phyloP scores from a whole-genome alignment of 345 rosid genomes.

The Rhizophora apiculata region DNA sequence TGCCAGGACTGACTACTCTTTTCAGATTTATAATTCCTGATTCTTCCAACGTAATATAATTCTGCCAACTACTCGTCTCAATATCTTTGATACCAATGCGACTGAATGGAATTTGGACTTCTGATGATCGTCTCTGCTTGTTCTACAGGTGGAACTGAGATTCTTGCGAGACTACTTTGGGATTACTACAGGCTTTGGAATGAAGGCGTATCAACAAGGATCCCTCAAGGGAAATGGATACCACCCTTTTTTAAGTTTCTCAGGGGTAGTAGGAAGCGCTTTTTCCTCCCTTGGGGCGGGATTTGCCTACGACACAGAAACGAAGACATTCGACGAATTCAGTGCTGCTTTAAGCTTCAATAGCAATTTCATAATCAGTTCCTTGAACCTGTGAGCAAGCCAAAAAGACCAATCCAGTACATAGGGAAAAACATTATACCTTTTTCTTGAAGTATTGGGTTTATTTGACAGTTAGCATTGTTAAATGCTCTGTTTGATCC shows the following conservation, averaged over 20 bases:
- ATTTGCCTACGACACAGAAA: slow-evolving; percentile 29
- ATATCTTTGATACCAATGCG: background rate
- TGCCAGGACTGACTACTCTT: slow-evolving; percentile 45
- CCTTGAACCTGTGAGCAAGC: slow-evolving; percentile 48
- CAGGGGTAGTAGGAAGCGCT: slow-evolving; percentile 40
- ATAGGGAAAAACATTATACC: background rate
- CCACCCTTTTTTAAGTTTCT: slow-evolving; percentile 36
- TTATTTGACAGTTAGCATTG: background rate
- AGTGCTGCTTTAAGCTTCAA: slow-evolving; percentile 46
- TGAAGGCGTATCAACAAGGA: slow-evolving; percentile 25
- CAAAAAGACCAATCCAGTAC: background rate
- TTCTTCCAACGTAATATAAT: slow-evolving; percentile 35
- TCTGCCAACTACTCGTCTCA: background rate
- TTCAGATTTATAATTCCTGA: slow-evolving; percentile 43
- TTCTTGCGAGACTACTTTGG: slow-evolving; percentile 41
- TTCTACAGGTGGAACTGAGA: slow-evolving; percentile 41
- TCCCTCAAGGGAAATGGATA: slow-evolving; percentile 22
- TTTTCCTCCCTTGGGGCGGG: slow-evolving; percentile 41
- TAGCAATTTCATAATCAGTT: slow-evolving; percentile 28
- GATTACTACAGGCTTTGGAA: slow-evolving; percentile 36
- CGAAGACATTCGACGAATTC: slow-evolving; percentile 22
- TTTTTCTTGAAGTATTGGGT: background rate
- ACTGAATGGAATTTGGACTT: no score
- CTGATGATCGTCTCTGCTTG: no score
- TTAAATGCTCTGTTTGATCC: no score